Percentiles rank a stretch among this genome's conserved stretches.
Evolutionary conservation across 2,329 filamentous ascomycete genomes (phyloP).

Genomic region (Parastagonospora nodorum): DNA sequence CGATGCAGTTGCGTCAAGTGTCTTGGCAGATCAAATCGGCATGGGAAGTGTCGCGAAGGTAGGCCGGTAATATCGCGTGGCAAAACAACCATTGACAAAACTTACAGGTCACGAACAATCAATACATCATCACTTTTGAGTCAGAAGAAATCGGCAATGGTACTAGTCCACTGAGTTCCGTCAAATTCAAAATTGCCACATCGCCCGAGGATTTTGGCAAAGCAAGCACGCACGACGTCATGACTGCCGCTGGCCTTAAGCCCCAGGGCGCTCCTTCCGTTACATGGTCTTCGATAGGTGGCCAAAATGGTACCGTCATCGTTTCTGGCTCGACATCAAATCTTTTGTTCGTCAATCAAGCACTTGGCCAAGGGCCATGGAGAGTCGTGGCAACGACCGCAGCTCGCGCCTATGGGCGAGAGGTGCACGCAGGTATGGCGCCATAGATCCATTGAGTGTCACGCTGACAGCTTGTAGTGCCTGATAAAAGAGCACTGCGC

Average conservation of each 20-base stretch:
- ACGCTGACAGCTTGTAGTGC: slow-evolving; percentile 12
- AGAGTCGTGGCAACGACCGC: slow-evolving; percentile 17
- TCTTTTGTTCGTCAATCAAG: slow-evolving; percentile 23
- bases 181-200: slow-evolving; percentile 21
- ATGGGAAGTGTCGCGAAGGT: slow-evolving; percentile 19
- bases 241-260: slow-evolving; percentile 10
- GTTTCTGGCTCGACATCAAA: slow-evolving; percentile 15
- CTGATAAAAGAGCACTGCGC: slow-evolving; percentile 21
- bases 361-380: slow-evolving; percentile 20
- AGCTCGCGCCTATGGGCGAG: slow-evolving; percentile 20
- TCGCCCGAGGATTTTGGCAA: slow-evolving; percentile 18
- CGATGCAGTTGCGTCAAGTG: slow-evolving; percentile 15
- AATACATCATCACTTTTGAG: slow-evolving; percentile 24
- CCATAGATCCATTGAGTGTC: background rate
- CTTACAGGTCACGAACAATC: slow-evolving; percentile 18
- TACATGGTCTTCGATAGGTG: slow-evolving; percentile 21
- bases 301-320: slow-evolving; percentile 22
- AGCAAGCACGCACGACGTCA: slow-evolving; percentile 8
- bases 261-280: slow-evolving; percentile 19
- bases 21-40: slow-evolving; percentile 12
- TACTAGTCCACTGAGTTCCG: slow-evolving; percentile 1
- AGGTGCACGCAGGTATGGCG: slow-evolving; percentile 24
- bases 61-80: background rate
- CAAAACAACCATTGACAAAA: background rate
- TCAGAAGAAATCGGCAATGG: slow-evolving; percentile 5